Evolutionary conservation across 192 early-diverging fungal genomes (phyloP), one percentile per base, ranked within the genome.

Genomic region (Thamnidium elegans): DNA sequence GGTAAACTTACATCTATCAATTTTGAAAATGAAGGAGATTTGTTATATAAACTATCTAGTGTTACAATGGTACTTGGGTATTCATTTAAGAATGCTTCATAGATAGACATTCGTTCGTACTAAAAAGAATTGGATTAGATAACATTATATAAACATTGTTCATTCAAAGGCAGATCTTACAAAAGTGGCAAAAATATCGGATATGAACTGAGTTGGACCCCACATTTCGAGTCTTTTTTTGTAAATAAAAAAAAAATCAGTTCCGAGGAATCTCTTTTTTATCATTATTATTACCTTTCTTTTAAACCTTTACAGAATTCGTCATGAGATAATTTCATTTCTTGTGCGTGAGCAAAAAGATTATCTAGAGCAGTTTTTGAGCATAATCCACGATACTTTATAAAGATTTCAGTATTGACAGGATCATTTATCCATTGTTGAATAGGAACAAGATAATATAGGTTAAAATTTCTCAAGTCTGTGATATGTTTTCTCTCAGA

Each of bases 171-270:
- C 19, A 20, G 26, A 50, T 19, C 30, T 43, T 39, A 63, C 61
- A 46, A 63, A 50, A 50, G 31, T 46, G 36, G 32, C 30, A 63
- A 63, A 63, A 32, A 63, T 51, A 50, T 63, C 61, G 7, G 61
- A 50, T 21, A 63, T 20, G 32, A 63, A 50, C 15, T 63, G 61
- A 34, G 61, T 63, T 11, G 61, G 61, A 20, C 61, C 61, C 61
- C 61, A 63, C 23, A 63, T 63, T 13, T 63, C 23, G 19, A 63
- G 32, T 36, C 61, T 63, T 32, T 48, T 62, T 50, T 1, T 19
- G 7, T 46, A n/a, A 26, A 31, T 8, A 61, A 47, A 30, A 7
- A 50, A 19, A 48, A 32, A 26, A 4, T 5, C 10, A 26, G 11
- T 30, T n/a, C 23, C 19, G 42, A 9, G 43, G n/a, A 13, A 26